Evolutionary conservation across 495 filamentous ascomycete genomes (phyloP), one percentile per base, ranked within the genome.

Genomic region (Apodospora peruviana): DNA sequence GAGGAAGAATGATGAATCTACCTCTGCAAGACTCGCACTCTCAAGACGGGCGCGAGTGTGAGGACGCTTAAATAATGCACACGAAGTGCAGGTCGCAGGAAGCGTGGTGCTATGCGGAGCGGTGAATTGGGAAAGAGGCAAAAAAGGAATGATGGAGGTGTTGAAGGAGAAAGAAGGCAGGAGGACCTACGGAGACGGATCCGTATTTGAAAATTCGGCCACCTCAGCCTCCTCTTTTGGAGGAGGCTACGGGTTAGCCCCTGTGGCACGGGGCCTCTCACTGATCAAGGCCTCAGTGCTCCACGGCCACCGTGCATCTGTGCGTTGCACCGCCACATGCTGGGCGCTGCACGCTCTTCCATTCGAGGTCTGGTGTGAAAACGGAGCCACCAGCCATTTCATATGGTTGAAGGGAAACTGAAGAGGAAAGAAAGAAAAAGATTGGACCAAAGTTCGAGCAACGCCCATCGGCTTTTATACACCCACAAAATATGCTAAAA

Each of bases 151-250:
- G 27, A 32, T 32, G 27, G 27, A 32, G 27, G 7, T 32, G 27
- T 7, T 32, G 27, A 14, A 7, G 27, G 27, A 32, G 27, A 32
- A 14, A n/a, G n/a, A n/a, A n/a, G n/a, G n/a, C n/a, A n/a, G n/a
- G n/a, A n/a, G n/a, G n/a, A n/a, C n/a, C n/a, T n/a, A n/a, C n/a
- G n/a, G n/a, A n/a, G 7, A 32, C 27, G 19, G 16, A 29, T 3
- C 24, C n/a, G 43, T 56, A 54, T 44, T 45, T 51, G 53, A 61
- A 64, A 64, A 61, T 38, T 61, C 55, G 43, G 47, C 52, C 17
- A 38, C 45, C 43, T 64, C 55, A 61, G 55, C 60, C 55, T 59
- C 58, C 60, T 22, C 20, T 47, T 45, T 57, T 56, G 23, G 34
- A 23, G 27, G 34, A 42, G 7, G 27, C 27, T 14, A 32, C 7